phyloP scores from a whole-genome alignment of 108 stramenopile species.

The Nannochloropsis gaditana region DNA sequence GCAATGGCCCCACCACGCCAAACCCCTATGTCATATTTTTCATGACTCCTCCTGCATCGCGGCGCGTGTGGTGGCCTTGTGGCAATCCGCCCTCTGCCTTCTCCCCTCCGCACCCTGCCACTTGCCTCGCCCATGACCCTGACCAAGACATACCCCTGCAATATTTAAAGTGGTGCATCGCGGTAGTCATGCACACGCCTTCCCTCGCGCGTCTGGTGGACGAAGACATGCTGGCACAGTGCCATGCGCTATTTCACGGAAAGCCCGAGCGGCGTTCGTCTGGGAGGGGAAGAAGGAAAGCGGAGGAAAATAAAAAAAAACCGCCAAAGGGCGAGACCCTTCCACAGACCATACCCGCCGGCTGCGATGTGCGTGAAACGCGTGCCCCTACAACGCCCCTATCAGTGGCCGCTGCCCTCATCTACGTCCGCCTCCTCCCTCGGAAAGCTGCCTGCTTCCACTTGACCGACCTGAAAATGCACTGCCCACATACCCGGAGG shows the following conservation, averaged over 20 bases:
- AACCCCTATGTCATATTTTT: neutral
- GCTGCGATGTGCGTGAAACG: too few relatives aligned
- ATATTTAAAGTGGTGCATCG: slow-evolving; percentile 2
- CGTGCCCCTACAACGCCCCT: too few relatives aligned
- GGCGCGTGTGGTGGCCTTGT: neutral
- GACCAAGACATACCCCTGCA: slow-evolving; percentile 5
- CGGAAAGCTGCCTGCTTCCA: neutral
- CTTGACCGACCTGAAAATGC: neutral
- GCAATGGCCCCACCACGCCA: neutral
- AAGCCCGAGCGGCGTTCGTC: too few relatives aligned
- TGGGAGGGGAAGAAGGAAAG: too few relatives aligned
- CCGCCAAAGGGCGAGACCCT: too few relatives aligned
- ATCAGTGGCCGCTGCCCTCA: neutral
- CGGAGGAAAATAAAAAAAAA: too few relatives aligned
- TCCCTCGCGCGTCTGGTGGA: neutral
- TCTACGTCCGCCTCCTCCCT: neutral
- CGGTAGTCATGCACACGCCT: neutral
- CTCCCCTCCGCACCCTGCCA: slow-evolving; percentile 10
- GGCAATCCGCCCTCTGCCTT: neutral
- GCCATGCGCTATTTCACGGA: neutral
- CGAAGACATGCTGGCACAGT: neutral
- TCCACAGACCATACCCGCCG: too few relatives aligned
- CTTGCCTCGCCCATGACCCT: slow-evolving; percentile 1
- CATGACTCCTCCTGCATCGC: neutral
- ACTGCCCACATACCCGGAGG: neutral